Percentiles rank a stretch among this genome's conserved stretches.
phyloP scores from a whole-genome alignment of 495 filamentous ascomycete genomes.

The Chaetomium fimeti region DNA sequence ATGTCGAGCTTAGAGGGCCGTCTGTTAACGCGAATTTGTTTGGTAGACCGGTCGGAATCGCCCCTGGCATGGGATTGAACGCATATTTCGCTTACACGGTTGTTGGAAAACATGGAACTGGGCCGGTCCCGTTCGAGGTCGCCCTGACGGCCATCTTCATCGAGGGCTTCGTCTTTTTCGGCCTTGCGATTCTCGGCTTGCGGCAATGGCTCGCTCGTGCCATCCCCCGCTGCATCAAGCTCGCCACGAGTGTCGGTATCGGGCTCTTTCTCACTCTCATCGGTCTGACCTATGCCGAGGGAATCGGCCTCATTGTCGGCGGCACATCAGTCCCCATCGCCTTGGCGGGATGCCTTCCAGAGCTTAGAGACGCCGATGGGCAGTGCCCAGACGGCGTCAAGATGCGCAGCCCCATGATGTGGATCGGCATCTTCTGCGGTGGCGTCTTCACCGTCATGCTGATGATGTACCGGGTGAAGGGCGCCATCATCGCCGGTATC shows the following conservation, averaged over 20 bases:
- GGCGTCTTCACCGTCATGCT: conserved; percentile 71
- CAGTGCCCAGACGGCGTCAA: conserved; percentile 55
- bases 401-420: conserved; percentile 76
- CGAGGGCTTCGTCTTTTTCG: conserved; percentile 72
- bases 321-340: conserved; percentile 58
- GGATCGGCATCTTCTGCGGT: conserved; percentile 81
- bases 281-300: conserved; percentile 73
- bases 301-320: conserved; percentile 70
- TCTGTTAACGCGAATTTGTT: conserved; percentile 9
- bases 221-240: conserved; percentile 75
- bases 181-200: conserved; percentile 68
- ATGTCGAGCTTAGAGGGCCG: neutral
- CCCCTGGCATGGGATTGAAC: conserved; percentile 81
- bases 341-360: conserved; percentile 62
- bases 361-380: conserved; percentile 39
- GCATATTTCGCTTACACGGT: conserved; percentile 83
- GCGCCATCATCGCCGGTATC: conserved; percentile 77
- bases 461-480: conserved; percentile 81
- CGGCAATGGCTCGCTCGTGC: conserved; percentile 79
- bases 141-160: conserved; percentile 81
- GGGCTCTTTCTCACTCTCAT: conserved; percentile 79
- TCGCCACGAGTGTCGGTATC: conserved; percentile 79
- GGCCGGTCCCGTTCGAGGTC: conserved; percentile 63
- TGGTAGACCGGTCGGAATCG: conserved; percentile 67
- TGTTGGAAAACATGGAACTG: conserved; percentile 68